Conservation (phyloP, 148 eudicot species). For the Chenopodium album region DNA sequence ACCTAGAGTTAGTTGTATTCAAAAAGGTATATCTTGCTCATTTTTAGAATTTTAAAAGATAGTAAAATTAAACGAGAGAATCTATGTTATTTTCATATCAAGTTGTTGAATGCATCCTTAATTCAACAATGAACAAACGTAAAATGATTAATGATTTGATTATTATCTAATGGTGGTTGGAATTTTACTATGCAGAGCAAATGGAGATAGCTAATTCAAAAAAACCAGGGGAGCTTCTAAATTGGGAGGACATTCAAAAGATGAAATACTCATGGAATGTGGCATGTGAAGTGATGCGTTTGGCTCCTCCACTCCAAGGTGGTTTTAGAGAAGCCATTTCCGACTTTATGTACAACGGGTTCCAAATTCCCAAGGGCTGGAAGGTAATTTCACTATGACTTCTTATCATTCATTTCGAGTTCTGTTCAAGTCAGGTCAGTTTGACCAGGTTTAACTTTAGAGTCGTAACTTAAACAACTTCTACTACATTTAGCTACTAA, state of each 20-base stretch:
- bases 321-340: constrained; percentile 31
- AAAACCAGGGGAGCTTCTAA: constrained; percentile 24
- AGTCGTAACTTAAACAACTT: too few species aligned
- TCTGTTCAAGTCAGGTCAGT: too few species aligned
- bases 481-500: too few species aligned
- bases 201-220: constrained; percentile 35
- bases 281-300: constrained; percentile 37
- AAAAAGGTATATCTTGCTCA: too few species aligned
- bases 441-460: too few species aligned
- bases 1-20: too few species aligned
- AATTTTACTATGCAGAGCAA: constrained; percentile 28
- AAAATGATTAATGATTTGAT: neutral
- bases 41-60: too few species aligned
- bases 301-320: constrained; percentile 34
- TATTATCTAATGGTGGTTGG: neutral
- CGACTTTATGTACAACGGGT: constrained; percentile 35
- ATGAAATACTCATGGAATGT: constrained; percentile 42
- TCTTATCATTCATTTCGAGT: too few species aligned
- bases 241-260: constrained; percentile 35
- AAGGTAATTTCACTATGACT: constrained; percentile 18
- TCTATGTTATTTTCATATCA: too few species aligned
- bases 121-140: too few species aligned
- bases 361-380: constrained; percentile 35
- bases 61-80: too few species aligned
- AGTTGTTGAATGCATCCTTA: too few species aligned